Evolutionary conservation across 345 rosid genomes (phyloP).

Genomic region (Syzygium oleosum): DNA sequence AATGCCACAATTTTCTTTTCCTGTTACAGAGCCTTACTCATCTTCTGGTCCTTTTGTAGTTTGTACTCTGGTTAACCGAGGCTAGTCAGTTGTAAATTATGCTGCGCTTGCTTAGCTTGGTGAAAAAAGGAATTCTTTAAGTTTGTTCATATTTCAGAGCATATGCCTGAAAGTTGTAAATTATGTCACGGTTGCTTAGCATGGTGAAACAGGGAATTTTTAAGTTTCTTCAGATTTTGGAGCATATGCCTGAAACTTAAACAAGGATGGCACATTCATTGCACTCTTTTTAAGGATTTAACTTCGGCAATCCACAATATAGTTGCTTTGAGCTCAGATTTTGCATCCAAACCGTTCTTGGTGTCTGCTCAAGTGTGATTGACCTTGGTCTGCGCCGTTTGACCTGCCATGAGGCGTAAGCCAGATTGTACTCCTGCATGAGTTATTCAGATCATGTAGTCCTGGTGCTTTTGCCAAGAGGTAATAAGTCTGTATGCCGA

Average conservation of each 20-base stretch:
- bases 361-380: background rate
- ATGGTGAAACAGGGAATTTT: background rate
- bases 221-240: background rate
- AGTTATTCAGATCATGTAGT: background rate
- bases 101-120: background rate
- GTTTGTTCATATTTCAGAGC: background rate
- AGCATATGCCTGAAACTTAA: background rate
- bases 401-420: background rate
- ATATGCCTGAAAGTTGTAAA: background rate
- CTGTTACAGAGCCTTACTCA: background rate
- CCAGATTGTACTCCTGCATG: background rate
- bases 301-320: background rate
- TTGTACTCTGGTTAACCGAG: background rate
- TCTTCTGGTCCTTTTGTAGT: background rate
- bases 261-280: background rate
- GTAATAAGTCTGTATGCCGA: background rate
- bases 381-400: background rate
- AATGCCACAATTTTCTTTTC: background rate
- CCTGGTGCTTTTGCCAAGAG: background rate
- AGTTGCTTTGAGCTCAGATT: background rate
- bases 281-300: background rate
- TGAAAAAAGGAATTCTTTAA: background rate
- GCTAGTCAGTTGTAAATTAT: background rate
- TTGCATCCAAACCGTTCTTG: background rate
- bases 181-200: background rate